Base-by-base conservation (phyloP, 148 eudicot genomes). In the Camellia granthamiana region DNA sequence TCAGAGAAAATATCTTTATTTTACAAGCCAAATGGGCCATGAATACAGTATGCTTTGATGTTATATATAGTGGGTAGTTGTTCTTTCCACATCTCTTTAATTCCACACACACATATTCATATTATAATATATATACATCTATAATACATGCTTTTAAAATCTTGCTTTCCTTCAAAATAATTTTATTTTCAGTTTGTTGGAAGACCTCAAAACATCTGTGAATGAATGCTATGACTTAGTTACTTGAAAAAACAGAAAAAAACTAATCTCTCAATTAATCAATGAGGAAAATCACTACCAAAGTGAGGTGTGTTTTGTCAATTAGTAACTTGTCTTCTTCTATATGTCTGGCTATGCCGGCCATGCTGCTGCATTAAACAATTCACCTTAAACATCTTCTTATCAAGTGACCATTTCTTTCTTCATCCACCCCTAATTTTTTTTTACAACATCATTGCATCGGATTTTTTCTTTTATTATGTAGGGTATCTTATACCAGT, bases 261-360 rank as follows among this genome's bases (percentile, higher is more conserved):
- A 78, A 58, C 66, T 47, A 15, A 15, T 68, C 19, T 83, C 62
- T 59, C 7, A 30, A 30, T 30, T 74, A 78, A 52, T 61, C 21
- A 77, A 81, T 38, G 51, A 16, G 38, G 7, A 23, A 78, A 81
- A 80, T 81, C 80, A 78, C 81, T 69, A 85, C 80, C 86, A 80
- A 64, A 59, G 59, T 52, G 77, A 82, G 83, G 82, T 83, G 82
- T 69, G 19, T 44, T 70, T 82, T 88, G 88, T 77, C 77, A 14
- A 30, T 59, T 83, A 66, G 76, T 78, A 60, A n/a, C 15, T 82
- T n/a, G 69, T 68, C 83, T 49, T 67, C 61, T 55, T 82, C 82
- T 70, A 0, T 75, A 43, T 82, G 90, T 84, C 69, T 54, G 15
- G 81, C 86, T 85, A 88, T 85, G 90, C 90, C 90, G 88, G 88